A percentile compares a stretch with the other conserved stretches of the same genome.
These are phyloP conservation scores for Gremmenia infestans DNA, from an alignment of 2,329 filamentous ascomycete species.

Conservation along the genomic window DNA sequence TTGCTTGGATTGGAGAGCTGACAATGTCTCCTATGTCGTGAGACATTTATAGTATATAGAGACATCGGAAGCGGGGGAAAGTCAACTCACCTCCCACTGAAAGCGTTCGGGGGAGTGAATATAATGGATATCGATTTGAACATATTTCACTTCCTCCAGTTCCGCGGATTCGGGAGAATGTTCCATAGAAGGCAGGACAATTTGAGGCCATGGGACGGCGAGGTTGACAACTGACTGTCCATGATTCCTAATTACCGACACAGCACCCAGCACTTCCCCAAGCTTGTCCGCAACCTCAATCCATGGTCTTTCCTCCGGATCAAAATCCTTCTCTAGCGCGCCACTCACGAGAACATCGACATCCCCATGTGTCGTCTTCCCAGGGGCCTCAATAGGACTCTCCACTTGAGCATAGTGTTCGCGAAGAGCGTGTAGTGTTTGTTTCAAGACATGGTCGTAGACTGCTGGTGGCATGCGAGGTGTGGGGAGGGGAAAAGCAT, in stretches of 20 bases:
- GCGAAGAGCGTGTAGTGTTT: constrained; percentile 43
- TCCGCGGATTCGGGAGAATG: not conserved
- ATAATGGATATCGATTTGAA: constrained; percentile 67
- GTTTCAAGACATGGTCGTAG: constrained; percentile 48
- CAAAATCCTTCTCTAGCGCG: constrained; percentile 18
- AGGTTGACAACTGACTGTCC: constrained; percentile 38
- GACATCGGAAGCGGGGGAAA: not conserved
- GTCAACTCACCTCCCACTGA: constrained; percentile 46
- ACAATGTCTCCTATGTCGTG: too few species aligned
- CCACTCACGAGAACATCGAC: constrained; percentile 62
- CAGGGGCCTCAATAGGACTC: constrained; percentile 63
- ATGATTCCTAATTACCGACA: constrained; percentile 31
- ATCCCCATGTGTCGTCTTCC: constrained; percentile 65
- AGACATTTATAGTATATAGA: too few species aligned
- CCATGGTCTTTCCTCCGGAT: not conserved
- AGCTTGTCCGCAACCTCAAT: constrained; percentile 30
- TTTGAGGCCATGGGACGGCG: constrained; percentile 49
- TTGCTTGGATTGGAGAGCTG: not conserved
- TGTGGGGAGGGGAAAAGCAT: constrained; percentile 45
- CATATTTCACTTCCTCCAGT: constrained; percentile 33
- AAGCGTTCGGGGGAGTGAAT: constrained; percentile 40
- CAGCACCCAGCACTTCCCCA: constrained; percentile 42
- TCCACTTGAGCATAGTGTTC: constrained; percentile 50
- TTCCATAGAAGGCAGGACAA: not conserved
- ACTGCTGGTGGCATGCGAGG: constrained; percentile 59